Evolutionary conservation across 345 rosid species (phyloP).

Genomic region (Limnanthes douglasii): DNA sequence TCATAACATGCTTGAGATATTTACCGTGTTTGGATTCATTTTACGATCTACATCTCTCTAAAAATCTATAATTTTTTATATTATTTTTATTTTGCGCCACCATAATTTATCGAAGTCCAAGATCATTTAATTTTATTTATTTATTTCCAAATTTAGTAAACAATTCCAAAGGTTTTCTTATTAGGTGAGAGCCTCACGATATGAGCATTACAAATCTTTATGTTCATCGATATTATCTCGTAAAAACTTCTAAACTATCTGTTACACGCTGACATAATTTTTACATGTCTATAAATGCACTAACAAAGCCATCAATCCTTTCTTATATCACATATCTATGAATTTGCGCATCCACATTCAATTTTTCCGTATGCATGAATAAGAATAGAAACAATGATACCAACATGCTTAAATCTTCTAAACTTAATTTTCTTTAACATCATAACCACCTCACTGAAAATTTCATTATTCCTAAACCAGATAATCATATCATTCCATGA

Average conservation of each 20-base stretch:
- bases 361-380: constrained; percentile 30
- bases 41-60: constrained; percentile 45
- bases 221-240: constrained; percentile 19
- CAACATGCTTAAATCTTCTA: constrained; percentile 29
- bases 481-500: constrained; percentile 64
- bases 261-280: constrained; percentile 28
- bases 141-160: constrained; percentile 22
- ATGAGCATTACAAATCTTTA: constrained; percentile 40
- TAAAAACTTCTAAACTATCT: constrained; percentile 23
- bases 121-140: constrained; percentile 34
- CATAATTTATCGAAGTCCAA: constrained; percentile 48
- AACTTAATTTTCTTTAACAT: constrained; percentile 32
- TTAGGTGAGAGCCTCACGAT: constrained; percentile 38
- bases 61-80: constrained; percentile 45
- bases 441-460: constrained; percentile 19
- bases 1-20: constrained; percentile 52
- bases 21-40: constrained; percentile 41
- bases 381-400: constrained; percentile 24
- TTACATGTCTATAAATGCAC: constrained; percentile 40
- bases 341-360: constrained; percentile 32
- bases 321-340: constrained; percentile 29
- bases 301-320: constrained; percentile 25
- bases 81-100: constrained; percentile 45
- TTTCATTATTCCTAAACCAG: constrained; percentile 41
- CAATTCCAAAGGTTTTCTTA: constrained; percentile 27